phyloP scores from a whole-genome alignment of 164 flowering plant species.

The Liriodendron chinense region DNA sequence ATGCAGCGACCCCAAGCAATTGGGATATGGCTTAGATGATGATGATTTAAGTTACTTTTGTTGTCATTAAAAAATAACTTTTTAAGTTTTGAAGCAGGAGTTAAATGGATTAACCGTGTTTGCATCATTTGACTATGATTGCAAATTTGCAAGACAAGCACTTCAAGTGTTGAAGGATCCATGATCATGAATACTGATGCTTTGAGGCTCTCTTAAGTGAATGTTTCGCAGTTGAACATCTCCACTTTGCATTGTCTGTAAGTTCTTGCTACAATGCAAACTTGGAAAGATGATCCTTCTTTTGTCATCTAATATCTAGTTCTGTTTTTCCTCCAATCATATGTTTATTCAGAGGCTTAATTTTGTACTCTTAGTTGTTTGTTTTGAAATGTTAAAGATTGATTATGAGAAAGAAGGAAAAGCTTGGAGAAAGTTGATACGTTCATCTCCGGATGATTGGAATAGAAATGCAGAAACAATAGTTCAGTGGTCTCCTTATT shows the following conservation, averaged over 20 bases:
- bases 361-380: not conserved
- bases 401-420: slow-evolving; percentile 56
- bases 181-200: not conserved
- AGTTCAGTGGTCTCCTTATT: slow-evolving; percentile 84
- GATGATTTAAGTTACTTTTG: not conserved
- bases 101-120: too few species aligned
- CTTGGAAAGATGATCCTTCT: not conserved
- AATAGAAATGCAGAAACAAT: slow-evolving; percentile 64
- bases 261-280: not conserved
- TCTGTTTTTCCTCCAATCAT: not conserved
- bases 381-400: slow-evolving; percentile 34
- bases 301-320: not conserved
- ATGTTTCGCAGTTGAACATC: not conserved
- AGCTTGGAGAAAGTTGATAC: slow-evolving; percentile 49
- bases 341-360: not conserved
- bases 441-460: slow-evolving; percentile 62
- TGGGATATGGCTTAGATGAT: too few species aligned
- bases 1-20: too few species aligned
- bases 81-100: too few species aligned
- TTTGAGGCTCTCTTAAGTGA: not conserved
- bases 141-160: not conserved
- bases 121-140: not conserved
- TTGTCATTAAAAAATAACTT: too few species aligned
- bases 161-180: not conserved
- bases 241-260: not conserved